A percentile compares a stretch with the other conserved stretches of the same genome.
phyloP scores from a whole-genome alignment of 192 early-diverging fungal genomes.

The Umbelopsis isabellina region DNA sequence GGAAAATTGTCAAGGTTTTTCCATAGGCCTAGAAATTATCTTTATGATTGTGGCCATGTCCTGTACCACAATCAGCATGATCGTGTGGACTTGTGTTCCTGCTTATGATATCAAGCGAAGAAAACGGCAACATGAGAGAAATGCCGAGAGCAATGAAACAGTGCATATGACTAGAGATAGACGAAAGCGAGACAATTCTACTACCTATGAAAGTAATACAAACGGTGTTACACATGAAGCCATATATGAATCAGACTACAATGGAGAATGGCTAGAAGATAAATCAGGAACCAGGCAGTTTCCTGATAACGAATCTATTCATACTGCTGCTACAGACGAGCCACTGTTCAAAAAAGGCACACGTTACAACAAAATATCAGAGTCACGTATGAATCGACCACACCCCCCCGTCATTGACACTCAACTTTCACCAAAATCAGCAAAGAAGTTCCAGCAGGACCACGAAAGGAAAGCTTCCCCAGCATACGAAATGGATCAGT shows the following conservation, averaged over 20 bases:
- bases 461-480: neutral
- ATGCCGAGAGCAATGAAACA: neutral
- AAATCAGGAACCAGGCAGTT: neutral
- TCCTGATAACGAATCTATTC: constrained; percentile 1
- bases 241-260: constrained; percentile 1
- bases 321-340: constrained; percentile 4
- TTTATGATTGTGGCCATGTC: constrained; percentile 13
- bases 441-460: neutral
- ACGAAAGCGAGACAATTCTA: neutral
- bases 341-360: neutral
- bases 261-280: constrained; percentile 1
- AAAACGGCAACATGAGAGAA: constrained; percentile 1
- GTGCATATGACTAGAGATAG: neutral
- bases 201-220: neutral
- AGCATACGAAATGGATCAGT: constrained; percentile 13
- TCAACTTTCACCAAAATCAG: neutral
- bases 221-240: neutral
- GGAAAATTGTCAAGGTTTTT: constrained; percentile 9
- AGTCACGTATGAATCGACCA: neutral
- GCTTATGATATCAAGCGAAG: constrained; percentile 20
- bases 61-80: neutral
- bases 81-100: constrained; percentile 21
- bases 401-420: neutral
- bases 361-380: neutral
- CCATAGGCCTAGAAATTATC: constrained; percentile 6